A percentile compares a stretch with the other conserved stretches of the same genome.
phyloP scores from a whole-genome alignment of 371 early-diverging fungal species.

The Saksenaea vasiformis region DNA sequence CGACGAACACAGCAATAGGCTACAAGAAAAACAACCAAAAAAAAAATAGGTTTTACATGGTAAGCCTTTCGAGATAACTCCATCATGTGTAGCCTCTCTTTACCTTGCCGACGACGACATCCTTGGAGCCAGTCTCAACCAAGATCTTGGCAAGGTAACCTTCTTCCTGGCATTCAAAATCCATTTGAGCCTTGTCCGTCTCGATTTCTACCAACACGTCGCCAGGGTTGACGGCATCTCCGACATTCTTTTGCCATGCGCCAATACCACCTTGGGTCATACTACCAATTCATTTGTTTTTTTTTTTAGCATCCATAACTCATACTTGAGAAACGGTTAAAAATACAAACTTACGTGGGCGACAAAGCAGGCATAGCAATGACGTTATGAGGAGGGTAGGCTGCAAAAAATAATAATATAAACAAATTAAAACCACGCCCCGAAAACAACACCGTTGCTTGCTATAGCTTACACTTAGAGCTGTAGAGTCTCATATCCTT shows the following conservation, averaged over 20 bases:
- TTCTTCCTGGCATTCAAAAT: constrained; percentile 99
- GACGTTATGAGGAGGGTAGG: constrained; percentile 86
- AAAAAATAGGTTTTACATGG: too few species aligned
- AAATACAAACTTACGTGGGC: constrained; percentile 89
- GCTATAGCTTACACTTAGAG: constrained; percentile 65
- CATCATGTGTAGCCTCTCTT: too few species aligned
- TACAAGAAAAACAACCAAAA: too few species aligned
- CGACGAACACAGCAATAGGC: constrained; percentile 93
- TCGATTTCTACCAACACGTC: constrained; percentile 98
- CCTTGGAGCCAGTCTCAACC: constrained; percentile 84
- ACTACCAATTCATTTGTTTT: constrained; percentile 25
- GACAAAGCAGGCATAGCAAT: constrained; percentile 98
- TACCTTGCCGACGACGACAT: constrained; percentile 75
- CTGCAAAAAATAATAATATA: constrained; percentile 46
- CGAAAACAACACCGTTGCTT: background rate
- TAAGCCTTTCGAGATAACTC: too few species aligned
- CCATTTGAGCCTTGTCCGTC: constrained; percentile 99
- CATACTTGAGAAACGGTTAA: too few species aligned
- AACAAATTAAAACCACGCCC: constrained; percentile 4
- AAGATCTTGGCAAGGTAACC: constrained; percentile 96
- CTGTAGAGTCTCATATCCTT: constrained; percentile 56
- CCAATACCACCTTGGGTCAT: constrained; percentile 98
- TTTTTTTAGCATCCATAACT: too few species aligned
- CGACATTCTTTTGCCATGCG: constrained; percentile 93
- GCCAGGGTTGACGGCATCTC: constrained; percentile 92